phyloP scores from a whole-genome alignment of 306 rosid species.

The Lathyrus aphaca region DNA sequence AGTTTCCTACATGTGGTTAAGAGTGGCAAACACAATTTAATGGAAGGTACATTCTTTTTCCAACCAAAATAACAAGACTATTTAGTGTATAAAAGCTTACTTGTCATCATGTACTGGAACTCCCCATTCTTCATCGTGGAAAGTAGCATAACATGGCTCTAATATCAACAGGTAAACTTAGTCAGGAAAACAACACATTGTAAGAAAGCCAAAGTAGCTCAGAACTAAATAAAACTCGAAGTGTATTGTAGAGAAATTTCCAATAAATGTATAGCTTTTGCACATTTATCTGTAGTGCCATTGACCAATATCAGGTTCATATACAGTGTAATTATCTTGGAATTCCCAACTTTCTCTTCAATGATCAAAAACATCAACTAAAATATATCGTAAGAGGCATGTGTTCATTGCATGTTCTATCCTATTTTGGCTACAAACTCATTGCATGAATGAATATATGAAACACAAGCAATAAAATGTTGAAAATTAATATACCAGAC shows the following conservation, averaged over 20 bases:
- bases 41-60: conserved; percentile 18
- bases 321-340: not conserved
- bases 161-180: conserved; percentile 41
- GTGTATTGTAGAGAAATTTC: conserved; percentile 12
- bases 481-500: conserved; percentile 11
- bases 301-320: conserved; percentile 23
- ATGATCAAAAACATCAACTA: conserved; percentile 7
- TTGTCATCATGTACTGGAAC: conserved; percentile 81
- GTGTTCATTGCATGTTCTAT: conserved; percentile 4
- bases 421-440: conserved; percentile 9
- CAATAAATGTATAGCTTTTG: not conserved
- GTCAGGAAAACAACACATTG: conserved; percentile 42
- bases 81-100: conserved; percentile 48
- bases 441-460: not conserved
- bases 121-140: conserved; percentile 93
- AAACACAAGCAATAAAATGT: conserved; percentile 26
- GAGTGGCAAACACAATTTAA: conserved; percentile 39
- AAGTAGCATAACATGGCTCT: conserved; percentile 70
- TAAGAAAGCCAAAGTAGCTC: conserved; percentile 11
- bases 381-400: not conserved
- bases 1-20: conserved; percentile 61
- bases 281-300: conserved; percentile 22
- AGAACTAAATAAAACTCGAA: conserved; percentile 16
- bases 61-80: conserved; percentile 30
- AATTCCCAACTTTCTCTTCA: conserved; percentile 28